phyloP scores from a whole-genome alignment of 495 filamentous ascomycete species.

The Pyrenopolyporus hunteri region DNA sequence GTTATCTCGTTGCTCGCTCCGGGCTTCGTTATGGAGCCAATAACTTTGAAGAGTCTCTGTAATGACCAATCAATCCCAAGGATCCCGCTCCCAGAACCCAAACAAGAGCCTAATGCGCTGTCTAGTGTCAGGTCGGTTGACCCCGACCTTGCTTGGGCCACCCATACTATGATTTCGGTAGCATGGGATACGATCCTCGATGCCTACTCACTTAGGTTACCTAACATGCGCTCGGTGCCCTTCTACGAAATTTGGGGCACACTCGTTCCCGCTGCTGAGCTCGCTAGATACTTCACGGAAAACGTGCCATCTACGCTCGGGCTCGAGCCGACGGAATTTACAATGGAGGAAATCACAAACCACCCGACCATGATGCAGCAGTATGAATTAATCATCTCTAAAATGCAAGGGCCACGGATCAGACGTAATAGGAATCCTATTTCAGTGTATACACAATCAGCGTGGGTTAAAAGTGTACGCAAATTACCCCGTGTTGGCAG shows the following conservation, averaged over 20 bases:
- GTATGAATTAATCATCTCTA: constrained; percentile 53
- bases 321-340: constrained; percentile 35
- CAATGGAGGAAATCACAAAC: constrained; percentile 55
- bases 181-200: constrained; percentile 52
- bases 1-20: constrained; percentile 50
- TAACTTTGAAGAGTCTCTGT: constrained; percentile 45
- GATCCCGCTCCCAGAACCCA: constrained; percentile 46
- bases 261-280: constrained; percentile 52
- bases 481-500: constrained; percentile 38
- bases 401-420: constrained; percentile 40
- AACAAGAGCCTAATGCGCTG: constrained; percentile 22
- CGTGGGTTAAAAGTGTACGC: constrained; percentile 24
- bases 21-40: constrained; percentile 48
- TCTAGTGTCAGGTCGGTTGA: constrained; percentile 26
- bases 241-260: constrained; percentile 59
- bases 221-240: constrained; percentile 53
- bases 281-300: constrained; percentile 50
- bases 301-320: constrained; percentile 41
- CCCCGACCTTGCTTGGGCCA: constrained; percentile 37
- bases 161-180: constrained; percentile 46
- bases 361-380: constrained; percentile 56
- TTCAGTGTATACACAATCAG: constrained; percentile 18
- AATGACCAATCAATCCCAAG: constrained; percentile 43
- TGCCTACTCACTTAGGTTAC: constrained; percentile 47
- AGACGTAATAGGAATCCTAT: constrained; percentile 24